Base-by-base conservation (phyloP, 1,284 basidiomycete species). In the Puccinia horiana region DNA sequence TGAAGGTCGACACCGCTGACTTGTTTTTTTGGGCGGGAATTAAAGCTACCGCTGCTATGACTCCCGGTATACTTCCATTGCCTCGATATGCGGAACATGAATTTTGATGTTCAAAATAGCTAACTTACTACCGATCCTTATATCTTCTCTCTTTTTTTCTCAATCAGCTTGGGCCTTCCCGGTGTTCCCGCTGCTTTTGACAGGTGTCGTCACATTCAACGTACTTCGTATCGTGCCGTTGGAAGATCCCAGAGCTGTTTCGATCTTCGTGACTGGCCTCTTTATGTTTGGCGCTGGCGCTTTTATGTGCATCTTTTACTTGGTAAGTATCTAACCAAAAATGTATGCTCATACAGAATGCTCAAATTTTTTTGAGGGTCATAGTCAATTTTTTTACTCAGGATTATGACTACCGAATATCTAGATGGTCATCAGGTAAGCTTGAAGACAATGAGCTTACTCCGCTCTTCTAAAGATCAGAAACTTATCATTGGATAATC, bases 241-340 rank as follows among this genome's bases (percentile, higher is more conserved):
- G 47, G 56, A 47, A 11, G 65, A 70, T 37, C 67, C 77, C 3
- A 47, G 56, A 32, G 77, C 67, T 40, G 65, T 80, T 12, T 54
- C 77, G 49, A 67, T 80, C 29, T 63, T 49, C 40, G 29, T 78
- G 23, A 65, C 63, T 40, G 76, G 76, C 32, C 32, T 78, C 8
- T 52, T 78, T 40, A 52, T 63, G 35, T 78, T 78, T 29, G 76
- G 76, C 23, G 63, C 61, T 49, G 76, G 76, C 42, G 76, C 76
- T 20, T 67, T 78, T 42, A 78, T 78, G 76, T 65, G 76, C 47
- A 67, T 78, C 20, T 78, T 78, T n/a, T 78, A 78, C 76, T 78
- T 78, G 76, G 76, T 78, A 6, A 78, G 63, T 29, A 6, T 16
- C 35, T 23, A 47, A 18, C 44, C 3, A 18, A 65, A 18, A 65